Base-by-base conservation (phyloP, 768 basidiomycete genomes). In the Mrakia blollopis region DNA sequence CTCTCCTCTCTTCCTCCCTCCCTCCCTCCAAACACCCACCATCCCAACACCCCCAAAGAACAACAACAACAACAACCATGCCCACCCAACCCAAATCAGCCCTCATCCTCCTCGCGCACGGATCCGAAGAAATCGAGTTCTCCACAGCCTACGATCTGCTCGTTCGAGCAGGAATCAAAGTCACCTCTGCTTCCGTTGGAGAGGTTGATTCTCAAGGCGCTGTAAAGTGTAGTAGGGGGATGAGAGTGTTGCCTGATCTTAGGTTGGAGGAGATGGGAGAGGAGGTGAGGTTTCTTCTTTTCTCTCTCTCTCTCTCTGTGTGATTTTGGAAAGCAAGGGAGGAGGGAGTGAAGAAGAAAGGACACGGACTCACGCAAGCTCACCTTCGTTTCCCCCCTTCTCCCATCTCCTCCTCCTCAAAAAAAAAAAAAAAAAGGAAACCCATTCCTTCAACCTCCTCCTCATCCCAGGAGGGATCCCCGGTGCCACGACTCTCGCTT, bases 51-150 rank as follows among this genome's bases (percentile, higher is more conserved):
- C 3, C 63, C 37, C 32, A 1, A n/a, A n/a, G n/a, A n/a, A n/a
- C n/a, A n/a, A n/a, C n/a, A n/a, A n/a, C n/a, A n/a, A n/a, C n/a
- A n/a, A n/a, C n/a, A n/a, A n/a, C 65, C 65, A 41, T 39, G 35
- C 5, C 71, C 18, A 3, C 68, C 16, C 37, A 16, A 35, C 35
- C 61, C 35, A 74, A 62, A 50, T 52, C 73, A 30, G 76, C 76
- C 9, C 76, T 77, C 62, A 37, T 73, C 57, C 72, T 77, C 35
- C 41, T 77, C 62, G 76, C 76, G 1, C 28, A 77, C 52, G 72
- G 76, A 11, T 54, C 63, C 2, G 76, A 77, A n/a, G 76, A 77
- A 37, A 72, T 69, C n/a, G 76, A 77, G 50, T 77, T 73, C 50
- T 21, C 52, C 0, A 77, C 76, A 2, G 16, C 60, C 5, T 77